Conservation (phyloP, 768 basidiomycete genomes). For the Neoboletus subvelutipes region DNA sequence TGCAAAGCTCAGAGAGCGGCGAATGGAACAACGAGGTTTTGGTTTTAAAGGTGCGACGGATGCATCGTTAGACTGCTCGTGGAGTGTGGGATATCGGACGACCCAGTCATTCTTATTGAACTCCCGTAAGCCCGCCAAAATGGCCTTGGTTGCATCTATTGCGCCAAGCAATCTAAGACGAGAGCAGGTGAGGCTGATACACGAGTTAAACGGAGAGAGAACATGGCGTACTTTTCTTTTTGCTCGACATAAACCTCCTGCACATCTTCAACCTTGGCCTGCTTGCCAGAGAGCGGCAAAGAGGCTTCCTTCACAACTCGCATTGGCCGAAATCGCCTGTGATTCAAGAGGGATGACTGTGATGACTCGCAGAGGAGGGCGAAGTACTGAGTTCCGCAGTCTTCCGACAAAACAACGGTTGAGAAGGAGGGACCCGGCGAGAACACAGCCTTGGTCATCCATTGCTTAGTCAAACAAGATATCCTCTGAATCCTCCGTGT, state of each 20-base stretch:
- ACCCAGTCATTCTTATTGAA: conserved; percentile 91
- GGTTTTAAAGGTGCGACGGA: conserved; percentile 31
- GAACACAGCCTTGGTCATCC: conserved; percentile 11
- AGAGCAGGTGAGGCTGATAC: not conserved
- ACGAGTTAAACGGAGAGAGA: not conserved
- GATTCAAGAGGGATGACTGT: not conserved
- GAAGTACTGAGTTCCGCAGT: not conserved
- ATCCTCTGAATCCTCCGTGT: not conserved
- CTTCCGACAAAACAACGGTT: not conserved
- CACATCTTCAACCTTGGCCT: conserved; percentile 63
- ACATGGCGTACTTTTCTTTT: conserved; percentile 64
- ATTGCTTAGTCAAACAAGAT: conserved; percentile 19
- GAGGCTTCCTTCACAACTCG: conserved; percentile 11
- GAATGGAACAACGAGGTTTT: conserved; percentile 41
- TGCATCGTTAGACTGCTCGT: conserved; percentile 39
- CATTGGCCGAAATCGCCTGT: conserved; percentile 17
- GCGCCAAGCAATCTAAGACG: conserved; percentile 56
- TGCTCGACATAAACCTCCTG: conserved; percentile 75
- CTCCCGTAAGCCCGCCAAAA: conserved; percentile 66
- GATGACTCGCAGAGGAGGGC: not conserved
- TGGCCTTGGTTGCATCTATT: conserved; percentile 66
- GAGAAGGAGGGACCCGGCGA: not conserved
- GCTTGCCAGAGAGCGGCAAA: conserved; percentile 20
- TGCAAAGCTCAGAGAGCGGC: conserved; percentile 78
- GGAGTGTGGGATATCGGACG: conserved; percentile 81